These are phyloP conservation scores for Cladosporium sphaerospermum DNA, from an alignment of 2,329 filamentous ascomycete genomes.

Conservation along the genomic window DNA sequence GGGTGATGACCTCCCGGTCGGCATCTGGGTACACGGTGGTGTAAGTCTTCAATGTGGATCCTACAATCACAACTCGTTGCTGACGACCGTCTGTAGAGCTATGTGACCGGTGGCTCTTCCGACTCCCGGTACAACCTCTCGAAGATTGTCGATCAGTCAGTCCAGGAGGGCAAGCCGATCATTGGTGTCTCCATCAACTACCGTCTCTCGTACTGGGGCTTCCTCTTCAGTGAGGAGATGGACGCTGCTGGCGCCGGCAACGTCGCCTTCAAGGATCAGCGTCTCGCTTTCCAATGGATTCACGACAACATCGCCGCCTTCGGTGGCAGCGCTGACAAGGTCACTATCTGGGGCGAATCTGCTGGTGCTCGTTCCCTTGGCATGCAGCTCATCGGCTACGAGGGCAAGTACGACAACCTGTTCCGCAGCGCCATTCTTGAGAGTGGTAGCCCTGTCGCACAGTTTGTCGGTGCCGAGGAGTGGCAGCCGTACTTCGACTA, in stretches of 20 bases:
- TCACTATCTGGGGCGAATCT: conserved; percentile 72
- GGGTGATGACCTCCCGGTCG: conserved; percentile 47
- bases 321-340: conserved; percentile 68
- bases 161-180: conserved; percentile 44
- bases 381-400: conserved; percentile 29
- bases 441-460: conserved; percentile 21
- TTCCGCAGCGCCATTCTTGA: conserved; percentile 40
- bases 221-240: conserved; percentile 8
- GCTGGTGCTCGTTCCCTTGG: conserved; percentile 46
- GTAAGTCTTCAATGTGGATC: conserved; percentile 17
- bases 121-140: conserved; percentile 41
- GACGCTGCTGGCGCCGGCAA: conserved; percentile 18
- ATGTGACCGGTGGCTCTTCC: conserved; percentile 37
- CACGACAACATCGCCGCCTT: conserved; percentile 38
- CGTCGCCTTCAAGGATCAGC: conserved; percentile 21
- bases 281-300: conserved; percentile 32
- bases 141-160: conserved; percentile 57
- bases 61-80: neutral
- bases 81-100: neutral
- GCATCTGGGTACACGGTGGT: conserved; percentile 58
- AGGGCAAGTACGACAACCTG: conserved; percentile 33
- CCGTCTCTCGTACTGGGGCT: conserved; percentile 38
- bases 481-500: conserved; percentile 55
- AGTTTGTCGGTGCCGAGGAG: neutral
- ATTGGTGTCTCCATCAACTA: conserved; percentile 56